Evolutionary conservation across 257 asterid species (phyloP), one percentile per base, ranked within the genome.

Genomic region (Petunia secreta): DNA sequence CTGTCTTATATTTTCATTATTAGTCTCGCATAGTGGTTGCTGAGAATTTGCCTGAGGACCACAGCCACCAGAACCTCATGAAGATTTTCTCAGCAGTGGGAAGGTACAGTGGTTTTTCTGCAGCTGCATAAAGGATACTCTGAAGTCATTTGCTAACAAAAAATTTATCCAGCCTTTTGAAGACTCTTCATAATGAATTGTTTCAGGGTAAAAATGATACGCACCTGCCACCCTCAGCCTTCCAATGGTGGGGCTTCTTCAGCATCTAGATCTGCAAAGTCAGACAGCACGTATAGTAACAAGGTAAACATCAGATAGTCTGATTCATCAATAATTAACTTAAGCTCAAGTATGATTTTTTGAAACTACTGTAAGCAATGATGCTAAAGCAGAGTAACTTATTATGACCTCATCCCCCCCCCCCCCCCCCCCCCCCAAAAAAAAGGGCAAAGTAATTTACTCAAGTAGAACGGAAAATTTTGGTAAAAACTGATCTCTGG

Each of bases 21-120:
- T 75, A 94, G 98, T 90, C 96, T 73, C 93, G 95, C 73, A 92
- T 94, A 77, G 82, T 92, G 80, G 83, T 94, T 81, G 98, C 96
- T 75, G 98, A 94, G 82, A 94, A 94, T 80, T 83, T 94, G 82
- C 98, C 98, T 0, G 98, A 91, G 86, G 98, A 94, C 84, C 98
- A 92, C 83, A 90, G 93, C 80, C 98, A 94, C 81, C 98, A 94
- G 90, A 94, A 91, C 82, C 96, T 94, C 79, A 86, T 92, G 96
- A 94, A 88, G 86, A 88, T 92, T 76, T 92, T 94, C 86, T 91
- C 98, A 37, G 83, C 96, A 5, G 87, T 92, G 38, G 98, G 98
- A 86, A 92, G 98, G 98, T 92, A 89, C 69, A 50, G 66, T n/a
- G 69, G 54, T 63, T 73, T 78, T 54, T 54, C 59, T 82, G 81